A percentile compares a stretch with the other conserved stretches of the same genome.
These are phyloP conservation scores for Meyerozyma guilliermondii DNA, from an alignment of 1,139 yeast species.

Conservation along the genomic window DNA sequence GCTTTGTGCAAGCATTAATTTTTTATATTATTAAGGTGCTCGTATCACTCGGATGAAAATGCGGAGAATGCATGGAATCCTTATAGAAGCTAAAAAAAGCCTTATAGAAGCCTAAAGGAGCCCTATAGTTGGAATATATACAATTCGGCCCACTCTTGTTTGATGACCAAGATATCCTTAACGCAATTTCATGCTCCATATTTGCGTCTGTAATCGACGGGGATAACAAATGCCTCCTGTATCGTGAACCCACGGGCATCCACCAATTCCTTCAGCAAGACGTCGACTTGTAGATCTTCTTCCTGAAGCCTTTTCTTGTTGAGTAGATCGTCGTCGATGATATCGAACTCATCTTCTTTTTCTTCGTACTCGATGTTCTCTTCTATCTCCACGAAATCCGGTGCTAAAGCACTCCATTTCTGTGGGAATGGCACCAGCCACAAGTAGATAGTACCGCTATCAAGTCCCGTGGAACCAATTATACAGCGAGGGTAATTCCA, in stretches of 20 bases:
- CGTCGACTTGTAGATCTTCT: constrained; percentile 68
- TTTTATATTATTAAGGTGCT: too few relatives aligned
- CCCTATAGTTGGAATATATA: too few relatives aligned
- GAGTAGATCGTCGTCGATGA: constrained; percentile 60
- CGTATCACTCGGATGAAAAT: too few relatives aligned
- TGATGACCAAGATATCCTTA: too few relatives aligned
- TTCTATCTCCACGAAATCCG: constrained; percentile 92
- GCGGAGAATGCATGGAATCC: too few relatives aligned
- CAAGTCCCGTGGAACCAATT: constrained; percentile 85
- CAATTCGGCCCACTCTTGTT: background rate
- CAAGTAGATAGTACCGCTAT: constrained; percentile 73
- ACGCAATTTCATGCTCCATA: background rate
- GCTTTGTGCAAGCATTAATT: too few relatives aligned
- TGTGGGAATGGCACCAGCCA: constrained; percentile 87
- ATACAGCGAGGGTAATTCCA: constrained; percentile 78
- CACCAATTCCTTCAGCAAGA: constrained; percentile 51
- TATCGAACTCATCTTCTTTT: constrained; percentile 88
- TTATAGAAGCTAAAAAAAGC: too few relatives aligned
- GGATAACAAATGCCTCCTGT: constrained; percentile 40
- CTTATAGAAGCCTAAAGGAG: too few relatives aligned
- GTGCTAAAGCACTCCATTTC: constrained; percentile 96
- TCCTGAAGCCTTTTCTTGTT: constrained; percentile 54
- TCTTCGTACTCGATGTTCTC: constrained; percentile 88
- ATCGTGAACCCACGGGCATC: constrained; percentile 68
- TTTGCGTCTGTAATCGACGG: constrained; percentile 28